Percentiles rank a stretch among this genome's conserved stretches.
Evolutionary conservation across 1,284 basidiomycete genomes (phyloP).

Genomic region (Melampsora abietis-canadensis): DNA sequence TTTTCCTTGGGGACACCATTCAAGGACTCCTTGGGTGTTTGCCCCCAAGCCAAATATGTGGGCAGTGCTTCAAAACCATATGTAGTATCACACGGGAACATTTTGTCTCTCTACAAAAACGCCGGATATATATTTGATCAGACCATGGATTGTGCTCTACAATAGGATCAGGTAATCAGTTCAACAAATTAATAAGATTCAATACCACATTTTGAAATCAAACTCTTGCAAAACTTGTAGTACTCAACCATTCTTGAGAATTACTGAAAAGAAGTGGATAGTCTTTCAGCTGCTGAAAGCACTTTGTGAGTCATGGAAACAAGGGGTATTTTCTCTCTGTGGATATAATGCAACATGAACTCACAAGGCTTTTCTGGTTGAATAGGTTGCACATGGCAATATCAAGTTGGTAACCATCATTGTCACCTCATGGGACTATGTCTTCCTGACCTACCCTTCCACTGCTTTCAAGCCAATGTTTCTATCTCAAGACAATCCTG

Average conservation of each 20-base stretch:
- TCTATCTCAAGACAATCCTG: constrained; percentile 91
- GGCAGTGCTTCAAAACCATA: too few species aligned
- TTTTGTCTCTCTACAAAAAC: too few species aligned
- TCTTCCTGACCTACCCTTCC: constrained; percentile 93
- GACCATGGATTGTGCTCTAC: constrained; percentile 93
- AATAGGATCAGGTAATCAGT: constrained; percentile 84
- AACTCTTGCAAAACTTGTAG: constrained; percentile 56
- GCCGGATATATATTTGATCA: constrained; percentile 84
- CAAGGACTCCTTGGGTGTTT: too few species aligned
- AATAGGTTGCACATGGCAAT: constrained; percentile 85
- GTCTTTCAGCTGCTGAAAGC: constrained; percentile 87
- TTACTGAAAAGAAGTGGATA: constrained; percentile 97
- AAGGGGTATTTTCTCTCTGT: constrained; percentile 56
- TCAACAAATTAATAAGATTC: background rate
- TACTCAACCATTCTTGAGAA: constrained; percentile 86
- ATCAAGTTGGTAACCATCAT: constrained; percentile 97
- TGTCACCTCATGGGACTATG: constrained; percentile 91
- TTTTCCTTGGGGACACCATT: too few species aligned
- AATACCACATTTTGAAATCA: background rate
- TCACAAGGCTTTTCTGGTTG: background rate
- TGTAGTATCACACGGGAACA: too few species aligned
- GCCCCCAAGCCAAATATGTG: too few species aligned
- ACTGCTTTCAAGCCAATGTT: constrained; percentile 89
- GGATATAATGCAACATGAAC: background rate
- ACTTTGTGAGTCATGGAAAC: constrained; percentile 74